These are phyloP conservation scores for Acanthamoeba healyi DNA, from an alignment of 208 protist species.

Conservation along the genomic window DNA sequence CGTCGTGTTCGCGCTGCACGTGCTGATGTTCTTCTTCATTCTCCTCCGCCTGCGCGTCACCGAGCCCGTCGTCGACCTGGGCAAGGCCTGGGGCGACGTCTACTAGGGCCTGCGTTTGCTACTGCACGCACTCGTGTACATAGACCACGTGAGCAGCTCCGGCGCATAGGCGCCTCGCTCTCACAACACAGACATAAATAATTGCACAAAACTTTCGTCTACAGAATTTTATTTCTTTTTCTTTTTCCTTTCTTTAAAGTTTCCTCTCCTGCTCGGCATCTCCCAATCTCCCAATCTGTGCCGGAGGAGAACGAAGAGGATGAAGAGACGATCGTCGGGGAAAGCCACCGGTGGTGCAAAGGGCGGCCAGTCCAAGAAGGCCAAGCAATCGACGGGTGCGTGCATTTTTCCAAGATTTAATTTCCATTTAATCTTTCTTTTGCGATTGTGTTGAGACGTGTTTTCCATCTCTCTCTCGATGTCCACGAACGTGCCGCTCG, in stretches of 20 bases:
- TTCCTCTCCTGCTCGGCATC: too few species aligned
- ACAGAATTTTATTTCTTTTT: too few species aligned
- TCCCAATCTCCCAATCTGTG: neutral
- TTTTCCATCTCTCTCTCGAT: too few species aligned
- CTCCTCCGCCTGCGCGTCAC: neutral
- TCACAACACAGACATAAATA: too few species aligned
- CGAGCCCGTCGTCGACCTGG: neutral
- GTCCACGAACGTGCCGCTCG: too few species aligned
- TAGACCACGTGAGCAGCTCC: neutral
- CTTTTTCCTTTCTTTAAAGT: neutral
- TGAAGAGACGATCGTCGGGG: neutral
- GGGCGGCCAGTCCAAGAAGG: neutral
- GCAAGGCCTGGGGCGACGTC: conserved; percentile 13
- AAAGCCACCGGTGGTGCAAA: neutral
- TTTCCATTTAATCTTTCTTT: too few species aligned
- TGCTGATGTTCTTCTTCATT: conserved; percentile 33
- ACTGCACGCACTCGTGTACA: neutral
- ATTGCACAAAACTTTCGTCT: too few species aligned
- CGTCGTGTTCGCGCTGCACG: conserved; percentile 26
- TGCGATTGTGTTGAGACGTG: too few species aligned
- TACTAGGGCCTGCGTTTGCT: neutral
- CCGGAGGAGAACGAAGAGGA: neutral
- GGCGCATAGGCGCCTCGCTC: neutral
- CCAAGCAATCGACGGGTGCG: neutral
- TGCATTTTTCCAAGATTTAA: too few species aligned